Percentiles rank a stretch among this genome's conserved stretches.
These are phyloP conservation scores for Kockovaella imperatae DNA, from an alignment of 768 basidiomycete genomes.

Conservation along the genomic window DNA sequence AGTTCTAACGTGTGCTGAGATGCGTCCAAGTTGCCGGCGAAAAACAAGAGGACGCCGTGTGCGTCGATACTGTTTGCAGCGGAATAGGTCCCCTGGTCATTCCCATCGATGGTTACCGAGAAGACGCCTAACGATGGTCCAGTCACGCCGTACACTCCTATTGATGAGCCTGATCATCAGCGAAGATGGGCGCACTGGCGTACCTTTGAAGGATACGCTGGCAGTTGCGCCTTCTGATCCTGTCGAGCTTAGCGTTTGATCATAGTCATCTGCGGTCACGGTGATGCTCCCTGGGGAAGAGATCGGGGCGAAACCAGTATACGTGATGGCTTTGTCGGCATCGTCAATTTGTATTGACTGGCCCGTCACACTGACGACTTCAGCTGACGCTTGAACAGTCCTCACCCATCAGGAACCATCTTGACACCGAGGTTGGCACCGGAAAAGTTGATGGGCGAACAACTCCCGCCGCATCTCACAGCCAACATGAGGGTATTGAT, in stretches of 20 bases:
- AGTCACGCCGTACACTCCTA: constrained; percentile 20
- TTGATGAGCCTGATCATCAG: constrained; percentile 16
- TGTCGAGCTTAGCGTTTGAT: constrained; percentile 24
- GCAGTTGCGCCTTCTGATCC: constrained; percentile 20
- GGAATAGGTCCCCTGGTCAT: constrained; percentile 5
- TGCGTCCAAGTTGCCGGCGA: constrained; percentile 25
- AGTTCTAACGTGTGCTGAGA: constrained; percentile 7
- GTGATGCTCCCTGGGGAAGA: neutral
- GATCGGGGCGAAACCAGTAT: constrained; percentile 13
- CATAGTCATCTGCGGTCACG: constrained; percentile 7
- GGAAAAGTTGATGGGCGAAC: too few species aligned
- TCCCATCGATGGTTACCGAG: constrained; percentile 14
- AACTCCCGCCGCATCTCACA: too few species aligned
- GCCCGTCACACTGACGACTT: too few species aligned
- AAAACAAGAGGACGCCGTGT: constrained; percentile 23
- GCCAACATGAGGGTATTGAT: too few species aligned
- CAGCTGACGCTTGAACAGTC: too few species aligned
- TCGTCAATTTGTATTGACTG: too few species aligned
- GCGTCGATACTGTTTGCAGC: constrained; percentile 9
- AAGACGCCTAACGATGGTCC: constrained; percentile 12
- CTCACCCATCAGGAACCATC: too few species aligned
- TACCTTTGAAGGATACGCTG: constrained; percentile 22
- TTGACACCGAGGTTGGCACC: too few species aligned
- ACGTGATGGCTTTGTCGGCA: constrained; percentile 5
- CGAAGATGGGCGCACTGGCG: constrained; percentile 2